phyloP scores from a whole-genome alignment of 2,329 filamentous ascomycete genomes.

The Colletotrichum sp. region DNA sequence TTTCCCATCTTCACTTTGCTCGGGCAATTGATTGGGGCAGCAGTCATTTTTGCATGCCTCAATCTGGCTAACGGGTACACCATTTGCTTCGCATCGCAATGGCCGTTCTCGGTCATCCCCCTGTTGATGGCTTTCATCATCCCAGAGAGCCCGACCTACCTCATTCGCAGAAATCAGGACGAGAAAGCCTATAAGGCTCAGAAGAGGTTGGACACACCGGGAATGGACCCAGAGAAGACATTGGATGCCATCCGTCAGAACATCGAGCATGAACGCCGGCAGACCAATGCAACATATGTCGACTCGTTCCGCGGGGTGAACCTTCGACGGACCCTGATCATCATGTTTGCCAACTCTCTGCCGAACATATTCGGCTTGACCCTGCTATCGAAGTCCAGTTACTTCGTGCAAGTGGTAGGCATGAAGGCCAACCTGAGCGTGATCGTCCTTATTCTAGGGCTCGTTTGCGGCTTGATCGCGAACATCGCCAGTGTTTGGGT shows the following conservation, averaged over 20 bases:
- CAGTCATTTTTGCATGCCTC: slow-evolving; percentile 41
- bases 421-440: slow-evolving; percentile 36
- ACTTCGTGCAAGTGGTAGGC: slow-evolving; percentile 41
- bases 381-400: slow-evolving; percentile 47
- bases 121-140: slow-evolving; percentile 47
- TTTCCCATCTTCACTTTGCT: slow-evolving; percentile 54
- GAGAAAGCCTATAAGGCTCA: slow-evolving; percentile 49
- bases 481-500: slow-evolving; percentile 51
- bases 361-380: slow-evolving; percentile 51
- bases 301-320: slow-evolving; percentile 51
- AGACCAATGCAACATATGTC: slow-evolving; percentile 38
- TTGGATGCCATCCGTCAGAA: slow-evolving; percentile 52
- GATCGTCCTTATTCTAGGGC: slow-evolving; percentile 49
- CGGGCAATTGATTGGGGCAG: slow-evolving; percentile 51
- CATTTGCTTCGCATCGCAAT: slow-evolving; percentile 48
- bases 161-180: slow-evolving; percentile 46
- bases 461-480: slow-evolving; percentile 48
- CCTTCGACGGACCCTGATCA: slow-evolving; percentile 44
- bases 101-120: slow-evolving; percentile 47
- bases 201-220: slow-evolving; percentile 50
- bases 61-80: slow-evolving; percentile 38
- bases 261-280: slow-evolving; percentile 42
- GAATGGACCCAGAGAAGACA: slow-evolving; percentile 42
- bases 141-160: slow-evolving; percentile 56
- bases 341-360: slow-evolving; percentile 45